These are phyloP conservation scores for Eleusine indica DNA, from an alignment of 176 grass and related monocot genomes.

Conservation along the genomic window DNA sequence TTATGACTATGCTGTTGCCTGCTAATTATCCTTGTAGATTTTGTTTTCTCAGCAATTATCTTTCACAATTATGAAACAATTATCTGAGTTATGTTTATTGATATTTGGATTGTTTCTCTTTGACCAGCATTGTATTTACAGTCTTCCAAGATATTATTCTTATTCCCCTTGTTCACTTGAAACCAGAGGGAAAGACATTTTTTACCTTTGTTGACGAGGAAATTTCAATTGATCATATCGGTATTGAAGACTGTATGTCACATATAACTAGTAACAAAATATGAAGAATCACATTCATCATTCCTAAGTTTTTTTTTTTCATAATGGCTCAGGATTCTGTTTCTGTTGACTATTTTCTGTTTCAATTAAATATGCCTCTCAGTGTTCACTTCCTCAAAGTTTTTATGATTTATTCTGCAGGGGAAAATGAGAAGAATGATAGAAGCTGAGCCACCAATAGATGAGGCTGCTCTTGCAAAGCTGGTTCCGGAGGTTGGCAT, in stretches of 20 bases:
- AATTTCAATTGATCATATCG: neutral
- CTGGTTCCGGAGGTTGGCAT: constrained; percentile 78
- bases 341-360: neutral
- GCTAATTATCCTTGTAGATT: neutral
- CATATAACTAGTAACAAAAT: neutral
- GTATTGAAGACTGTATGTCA: constrained; percentile 12
- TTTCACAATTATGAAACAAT: neutral
- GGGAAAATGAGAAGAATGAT: constrained; percentile 99
- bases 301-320: neutral
- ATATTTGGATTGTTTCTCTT: neutral
- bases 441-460: constrained; percentile 73
- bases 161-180: neutral
- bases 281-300: neutral
- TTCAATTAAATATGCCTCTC: neutral
- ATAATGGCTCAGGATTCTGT: neutral
- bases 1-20: constrained; percentile 13
- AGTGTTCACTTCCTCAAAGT: constrained; percentile 24
- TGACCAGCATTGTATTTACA: constrained; percentile 7
- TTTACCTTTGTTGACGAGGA: neutral
- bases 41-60: neutral
- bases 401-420: constrained; percentile 44
- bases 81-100: constrained; percentile 1
- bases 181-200: neutral
- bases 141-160: neutral
- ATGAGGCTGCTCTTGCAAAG: constrained; percentile 73